These are phyloP conservation scores for Kazachstania viticola DNA, from an alignment of 805 yeast genomes.

Conservation along the genomic window DNA sequence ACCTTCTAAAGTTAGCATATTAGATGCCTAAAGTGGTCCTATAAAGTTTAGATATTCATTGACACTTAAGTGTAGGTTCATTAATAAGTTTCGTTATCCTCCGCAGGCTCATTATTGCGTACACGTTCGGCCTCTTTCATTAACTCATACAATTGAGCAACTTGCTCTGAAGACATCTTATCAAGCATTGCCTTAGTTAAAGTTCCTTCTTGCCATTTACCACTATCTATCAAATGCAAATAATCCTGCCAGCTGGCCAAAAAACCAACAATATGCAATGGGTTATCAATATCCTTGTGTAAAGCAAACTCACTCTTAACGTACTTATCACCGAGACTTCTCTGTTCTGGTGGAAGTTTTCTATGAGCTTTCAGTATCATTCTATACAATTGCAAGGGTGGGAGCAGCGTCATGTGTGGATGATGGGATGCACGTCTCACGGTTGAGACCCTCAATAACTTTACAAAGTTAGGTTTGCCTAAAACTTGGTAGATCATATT, in stretches of 20 bases:
- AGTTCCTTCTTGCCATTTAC: constrained; percentile 51
- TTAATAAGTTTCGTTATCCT: background rate
- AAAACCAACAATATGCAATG: constrained; percentile 88
- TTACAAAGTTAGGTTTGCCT: too few species aligned
- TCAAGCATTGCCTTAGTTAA: constrained; percentile 56
- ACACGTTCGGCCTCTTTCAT: constrained; percentile 51
- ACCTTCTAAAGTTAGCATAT: too few species aligned
- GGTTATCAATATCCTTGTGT: constrained; percentile 74
- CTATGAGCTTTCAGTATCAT: constrained; percentile 76
- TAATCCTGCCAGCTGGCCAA: constrained; percentile 91
- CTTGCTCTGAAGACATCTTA: constrained; percentile 84
- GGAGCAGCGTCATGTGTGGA: constrained; percentile 30
- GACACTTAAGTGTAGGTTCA: too few species aligned
- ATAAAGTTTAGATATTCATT: too few species aligned
- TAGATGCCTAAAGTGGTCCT: too few species aligned
- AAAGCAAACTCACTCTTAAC: constrained; percentile 83
- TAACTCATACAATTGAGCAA: constrained; percentile 68
- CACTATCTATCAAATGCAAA: constrained; percentile 45
- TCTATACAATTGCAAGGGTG: constrained; percentile 72
- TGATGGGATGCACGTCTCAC: too few species aligned
- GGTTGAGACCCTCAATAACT: too few species aligned
- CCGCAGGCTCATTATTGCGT: background rate
- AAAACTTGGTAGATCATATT: too few species aligned
- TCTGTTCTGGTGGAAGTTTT: constrained; percentile 50
- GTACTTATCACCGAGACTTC: constrained; percentile 79